These are phyloP conservation scores for Boletus subluridellus DNA, from an alignment of 1,284 basidiomycete species.

Conservation along the genomic window DNA sequence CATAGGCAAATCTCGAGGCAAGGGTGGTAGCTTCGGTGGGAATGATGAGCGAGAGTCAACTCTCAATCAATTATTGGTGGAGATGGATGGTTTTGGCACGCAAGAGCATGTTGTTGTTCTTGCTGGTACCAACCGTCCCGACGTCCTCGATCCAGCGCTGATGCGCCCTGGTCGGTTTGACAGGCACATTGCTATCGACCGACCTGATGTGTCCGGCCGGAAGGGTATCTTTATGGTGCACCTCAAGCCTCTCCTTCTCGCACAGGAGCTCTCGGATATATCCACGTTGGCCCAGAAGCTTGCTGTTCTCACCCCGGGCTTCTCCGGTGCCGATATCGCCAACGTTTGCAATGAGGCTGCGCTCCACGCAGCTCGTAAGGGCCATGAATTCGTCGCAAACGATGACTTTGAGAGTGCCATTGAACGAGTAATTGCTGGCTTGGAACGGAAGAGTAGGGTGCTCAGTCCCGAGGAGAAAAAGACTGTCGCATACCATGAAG, in stretches of 20 bases:
- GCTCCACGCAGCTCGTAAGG: no score
- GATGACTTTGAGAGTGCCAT: no score
- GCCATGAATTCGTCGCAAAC: no score
- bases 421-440: no score
- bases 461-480: no score
- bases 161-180: constrained; percentile 98
- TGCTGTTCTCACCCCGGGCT: no score
- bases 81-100: constrained; percentile 99
- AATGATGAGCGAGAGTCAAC: constrained; percentile 99
- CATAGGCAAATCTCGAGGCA: constrained; percentile 93
- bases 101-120: constrained; percentile 95
- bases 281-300: no score
- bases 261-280: no score
- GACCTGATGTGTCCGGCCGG: constrained; percentile 91
- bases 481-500: no score
- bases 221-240: constrained; percentile 95
- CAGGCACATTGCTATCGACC: constrained; percentile 92
- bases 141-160: constrained; percentile 92
- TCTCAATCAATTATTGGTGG: constrained; percentile 95
- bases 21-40: constrained; percentile 85
- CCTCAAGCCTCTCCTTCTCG: constrained; percentile 49
- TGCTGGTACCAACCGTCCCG: constrained; percentile 94
- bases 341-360: no score
- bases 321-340: no score
- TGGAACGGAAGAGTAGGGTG: no score